Percentiles rank a stretch among this genome's conserved stretches.
These are phyloP conservation scores for Diaporthe ilicicola DNA, from an alignment of 2,329 filamentous ascomycete genomes.

Conservation along the genomic window DNA sequence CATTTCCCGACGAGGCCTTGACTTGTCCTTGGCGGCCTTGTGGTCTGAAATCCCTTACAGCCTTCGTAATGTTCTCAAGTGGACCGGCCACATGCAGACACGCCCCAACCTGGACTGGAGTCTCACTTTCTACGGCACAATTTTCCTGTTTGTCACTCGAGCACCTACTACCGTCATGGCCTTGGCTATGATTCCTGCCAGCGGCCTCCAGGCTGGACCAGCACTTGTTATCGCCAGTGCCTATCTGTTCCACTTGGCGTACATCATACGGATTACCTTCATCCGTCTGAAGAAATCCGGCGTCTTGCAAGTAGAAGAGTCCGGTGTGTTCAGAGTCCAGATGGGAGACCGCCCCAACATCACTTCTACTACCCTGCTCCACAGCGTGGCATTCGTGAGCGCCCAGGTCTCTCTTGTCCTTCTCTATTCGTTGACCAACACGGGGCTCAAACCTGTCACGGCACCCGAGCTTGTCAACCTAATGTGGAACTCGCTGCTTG, in stretches of 20 bases:
- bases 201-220: constrained; percentile 15
- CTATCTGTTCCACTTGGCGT: constrained; percentile 25
- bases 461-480: background rate
- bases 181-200: constrained; percentile 28
- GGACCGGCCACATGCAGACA: constrained; percentile 26
- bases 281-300: constrained; percentile 12
- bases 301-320: background rate
- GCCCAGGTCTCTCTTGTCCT: background rate
- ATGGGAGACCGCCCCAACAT: background rate
- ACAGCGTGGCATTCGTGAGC: constrained; percentile 4
- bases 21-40: constrained; percentile 36
- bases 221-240: background rate
- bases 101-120: constrained; percentile 17
- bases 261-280: constrained; percentile 17
- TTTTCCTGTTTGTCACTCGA: constrained; percentile 13
- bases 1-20: constrained; percentile 34
- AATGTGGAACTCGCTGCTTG: background rate
- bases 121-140: constrained; percentile 22
- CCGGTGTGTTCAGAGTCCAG: constrained; percentile 14
- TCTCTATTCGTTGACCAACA: constrained; percentile 8
- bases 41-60: constrained; percentile 34
- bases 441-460: background rate
- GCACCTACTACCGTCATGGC: constrained; percentile 11
- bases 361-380: constrained; percentile 14
- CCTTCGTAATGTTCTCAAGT: constrained; percentile 31